A percentile compares a stretch with the other conserved stretches of the same genome.
These are phyloP conservation scores for Nemania bipapillata DNA, from an alignment of 2,329 filamentous ascomycete genomes.

Conservation along the genomic window DNA sequence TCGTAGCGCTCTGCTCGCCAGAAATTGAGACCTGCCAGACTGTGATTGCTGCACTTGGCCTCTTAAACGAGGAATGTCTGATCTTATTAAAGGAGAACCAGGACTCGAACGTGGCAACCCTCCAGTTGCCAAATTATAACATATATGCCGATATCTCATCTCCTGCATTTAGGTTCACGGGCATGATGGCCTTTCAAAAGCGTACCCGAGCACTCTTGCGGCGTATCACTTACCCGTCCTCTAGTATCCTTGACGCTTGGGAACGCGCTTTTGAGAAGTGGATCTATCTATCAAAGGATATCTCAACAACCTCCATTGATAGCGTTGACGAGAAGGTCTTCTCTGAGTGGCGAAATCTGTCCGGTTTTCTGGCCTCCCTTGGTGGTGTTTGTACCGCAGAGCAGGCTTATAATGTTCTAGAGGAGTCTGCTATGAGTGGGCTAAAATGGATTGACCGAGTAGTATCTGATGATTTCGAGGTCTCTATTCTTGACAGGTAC, in stretches of 20 bases:
- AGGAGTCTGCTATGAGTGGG: constrained; percentile 67
- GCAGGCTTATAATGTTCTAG: constrained; percentile 64
- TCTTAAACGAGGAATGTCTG: constrained; percentile 71
- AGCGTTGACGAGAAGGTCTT: constrained; percentile 66
- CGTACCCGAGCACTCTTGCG: constrained; percentile 69
- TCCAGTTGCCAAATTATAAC: constrained; percentile 69
- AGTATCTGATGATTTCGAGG: constrained; percentile 68
- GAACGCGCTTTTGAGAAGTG: constrained; percentile 73
- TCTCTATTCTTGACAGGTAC: constrained; percentile 69
- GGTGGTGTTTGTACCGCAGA: constrained; percentile 73
- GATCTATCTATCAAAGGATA: constrained; percentile 71
- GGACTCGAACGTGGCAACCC: constrained; percentile 61
- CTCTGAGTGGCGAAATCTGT: constrained; percentile 75
- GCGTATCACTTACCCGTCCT: constrained; percentile 69
- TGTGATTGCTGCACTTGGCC: constrained; percentile 69
- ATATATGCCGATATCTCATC: constrained; percentile 72
- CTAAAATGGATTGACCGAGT: constrained; percentile 73
- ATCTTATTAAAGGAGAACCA: constrained; percentile 64
- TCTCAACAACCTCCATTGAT: constrained; percentile 65
- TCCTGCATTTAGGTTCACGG: constrained; percentile 72
- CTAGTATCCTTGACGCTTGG: constrained; percentile 76
- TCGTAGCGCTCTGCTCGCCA: constrained; percentile 72
- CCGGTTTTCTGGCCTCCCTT: constrained; percentile 73
- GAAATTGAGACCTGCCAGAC: constrained; percentile 73
- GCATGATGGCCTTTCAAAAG: constrained; percentile 76